A percentile compares a stretch with the other conserved stretches of the same genome.
Conservation (phyloP, 2,329 filamentous ascomycete genomes). For the Diaporthe capsici region DNA sequence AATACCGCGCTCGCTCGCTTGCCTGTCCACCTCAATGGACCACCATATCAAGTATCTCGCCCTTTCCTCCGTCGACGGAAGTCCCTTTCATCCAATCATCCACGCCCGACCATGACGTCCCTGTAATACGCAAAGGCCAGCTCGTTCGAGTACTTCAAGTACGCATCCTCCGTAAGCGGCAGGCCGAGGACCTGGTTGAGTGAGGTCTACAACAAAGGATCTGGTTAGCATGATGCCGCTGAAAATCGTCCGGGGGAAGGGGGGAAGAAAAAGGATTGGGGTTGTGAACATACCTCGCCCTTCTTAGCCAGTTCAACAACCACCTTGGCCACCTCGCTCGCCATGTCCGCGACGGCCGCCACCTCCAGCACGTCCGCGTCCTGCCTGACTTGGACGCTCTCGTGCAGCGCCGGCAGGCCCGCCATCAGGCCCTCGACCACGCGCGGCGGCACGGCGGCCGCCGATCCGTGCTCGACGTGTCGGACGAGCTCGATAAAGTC, state of each 20-base stretch:
- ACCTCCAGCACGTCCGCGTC: conserved; percentile 65
- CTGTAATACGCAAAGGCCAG: conserved; percentile 79
- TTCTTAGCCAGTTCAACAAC: conserved; percentile 69
- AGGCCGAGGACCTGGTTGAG: conserved; percentile 68
- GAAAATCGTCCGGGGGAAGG: conserved; percentile 36
- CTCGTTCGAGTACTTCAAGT: conserved; percentile 78
- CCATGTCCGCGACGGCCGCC: conserved; percentile 88
- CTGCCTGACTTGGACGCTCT: conserved; percentile 48
- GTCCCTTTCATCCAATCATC: background rate
- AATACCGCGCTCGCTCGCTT: conserved; percentile 4
- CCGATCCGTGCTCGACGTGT: conserved; percentile 51
- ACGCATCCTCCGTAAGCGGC: conserved; percentile 80
- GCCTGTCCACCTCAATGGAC: background rate
- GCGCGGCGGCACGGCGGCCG: conserved; percentile 50
- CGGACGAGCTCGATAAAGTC: conserved; percentile 69
- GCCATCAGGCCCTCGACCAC: conserved; percentile 70
- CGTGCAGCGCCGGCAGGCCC: conserved; percentile 69
- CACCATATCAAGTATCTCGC: background rate
- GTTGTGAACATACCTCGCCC: conserved; percentile 65
- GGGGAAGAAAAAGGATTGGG: background rate
- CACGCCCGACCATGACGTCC: conserved; percentile 67
- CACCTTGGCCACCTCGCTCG: conserved; percentile 77
- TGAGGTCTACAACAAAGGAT: conserved; percentile 52
- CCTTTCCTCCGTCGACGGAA: too few species aligned
- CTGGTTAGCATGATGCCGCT: conserved; percentile 53